Evolutionary conservation across 768 basidiomycete genomes (phyloP), one percentile per base, ranked within the genome.

Genomic region (Gautieria morchelliformis): DNA sequence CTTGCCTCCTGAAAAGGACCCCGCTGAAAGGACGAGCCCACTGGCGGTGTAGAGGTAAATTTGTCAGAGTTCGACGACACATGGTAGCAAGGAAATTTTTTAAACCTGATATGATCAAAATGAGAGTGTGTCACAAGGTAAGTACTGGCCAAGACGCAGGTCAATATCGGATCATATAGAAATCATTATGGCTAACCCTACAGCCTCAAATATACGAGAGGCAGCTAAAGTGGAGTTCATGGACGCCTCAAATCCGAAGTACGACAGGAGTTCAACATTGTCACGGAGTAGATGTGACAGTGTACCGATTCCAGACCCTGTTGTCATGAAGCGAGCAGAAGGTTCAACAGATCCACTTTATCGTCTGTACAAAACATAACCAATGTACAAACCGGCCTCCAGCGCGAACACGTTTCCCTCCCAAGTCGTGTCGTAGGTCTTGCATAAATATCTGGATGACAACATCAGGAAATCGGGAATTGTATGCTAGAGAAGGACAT

Each of bases 41-140:
- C 79, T 81, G 22, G 19, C 24, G 37, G 4, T 4, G 30, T 24
- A n/a, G 24, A 55, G 32, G 5, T 19, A 14, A 3, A 35, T 24
- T 24, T 27, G 30, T 19, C 11, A 48, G n/a, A 12, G 11, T 32
- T 20, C 11, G 30, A 7, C n/a, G 33, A 30, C 1, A 9, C 15
- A 33, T 40, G 33, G 44, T 45, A 19, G 11, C 6, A 6, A 27
- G 22, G n/a, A 9, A 35, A 17, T 12, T 9, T 7, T 24, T 24
- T 33, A 15, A 49, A 50, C 47, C 47, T 55, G 63, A 91, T 78
- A 68, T 98, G 94, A 71, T 98, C 94, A 27, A 97, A 71, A 69
- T 98, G 94, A 0, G 89, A 85, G 66, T 95, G 93, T 5, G 89
- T 87, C 63, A 96, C 74, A 59, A 94, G 75, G 65, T 88, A 95